Evolutionary conservation across 2,329 filamentous ascomycete genomes (phyloP), one percentile per base, ranked within the genome.

Genomic region (Dactylellina parvicollis): DNA sequence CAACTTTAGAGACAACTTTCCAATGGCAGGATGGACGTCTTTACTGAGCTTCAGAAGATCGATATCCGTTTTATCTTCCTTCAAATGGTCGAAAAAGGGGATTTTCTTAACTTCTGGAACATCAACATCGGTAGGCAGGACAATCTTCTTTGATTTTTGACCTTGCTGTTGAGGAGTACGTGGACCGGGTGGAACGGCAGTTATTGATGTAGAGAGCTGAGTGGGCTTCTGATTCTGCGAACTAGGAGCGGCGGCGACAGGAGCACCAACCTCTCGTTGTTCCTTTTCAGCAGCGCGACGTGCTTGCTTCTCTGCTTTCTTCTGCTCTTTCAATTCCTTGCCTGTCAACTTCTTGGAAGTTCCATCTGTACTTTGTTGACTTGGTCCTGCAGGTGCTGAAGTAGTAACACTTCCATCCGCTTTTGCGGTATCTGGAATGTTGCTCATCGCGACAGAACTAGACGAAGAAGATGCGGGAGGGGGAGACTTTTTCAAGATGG

Each of bases 291-390:
- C 88, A 52, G 90, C 92, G 82, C 94, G 86, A 74, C 92, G 86
- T 49, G 92, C 92, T 57, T 91, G 90, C 83, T 97, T 98, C 80
- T 97, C 94, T 30, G 92, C 93, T 80, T 96, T 94, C 74, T 90
- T 90, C 80, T 88, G 89, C 78, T 93, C 94, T 82, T 98, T 98
- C 78, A 96, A 80, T 81, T 96, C 90, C 18, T 92, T 92, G 34
- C 86, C 86, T 1, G 90, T 88, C 30, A 91, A 83, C 80, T 91
- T 90, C 77, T 81, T 78, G 18, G 47, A 8, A 28, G 36, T 16
- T 7, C 80, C 76, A 14, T 81, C 80, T 3, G 80, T 69, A 28
- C 59, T 42, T 16, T 42, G 42, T 47, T 65, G 55, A 26, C 30
- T 44, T n/a, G 64, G 34, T 20, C 36, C 47, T 12, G 49, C 56